A percentile compares a stretch with the other conserved stretches of the same genome.
These are phyloP conservation scores for Echeveria elegans DNA, from an alignment of 164 flowering plant genomes.

Conservation along the genomic window DNA sequence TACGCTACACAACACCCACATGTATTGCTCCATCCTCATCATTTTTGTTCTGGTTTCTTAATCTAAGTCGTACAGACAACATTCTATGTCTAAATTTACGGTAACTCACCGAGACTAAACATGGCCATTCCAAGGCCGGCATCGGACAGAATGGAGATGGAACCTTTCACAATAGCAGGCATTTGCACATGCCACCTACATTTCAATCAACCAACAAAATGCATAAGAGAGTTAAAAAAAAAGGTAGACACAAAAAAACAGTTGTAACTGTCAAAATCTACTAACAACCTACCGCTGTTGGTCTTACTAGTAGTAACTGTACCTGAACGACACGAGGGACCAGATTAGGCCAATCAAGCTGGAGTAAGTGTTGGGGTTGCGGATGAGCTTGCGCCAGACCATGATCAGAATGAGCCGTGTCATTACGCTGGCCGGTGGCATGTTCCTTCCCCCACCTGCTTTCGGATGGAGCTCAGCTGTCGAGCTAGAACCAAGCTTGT, in stretches of 20 bases:
- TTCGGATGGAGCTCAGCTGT: slow-evolving; percentile 25
- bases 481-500: slow-evolving; percentile 17
- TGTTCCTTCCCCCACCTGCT: slow-evolving; percentile 28
- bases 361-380: slow-evolving; percentile 79
- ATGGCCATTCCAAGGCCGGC: slow-evolving; percentile 84
- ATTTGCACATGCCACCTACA: slow-evolving; percentile 57
- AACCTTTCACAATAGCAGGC: slow-evolving; percentile 59
- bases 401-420: slow-evolving; percentile 67
- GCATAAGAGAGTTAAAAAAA: no score
- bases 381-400: slow-evolving; percentile 86
- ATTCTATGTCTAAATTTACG: neutral
- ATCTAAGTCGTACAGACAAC: neutral
- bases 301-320: no score
- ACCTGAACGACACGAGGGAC: slow-evolving; percentile 71
- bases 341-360: slow-evolving; percentile 57
- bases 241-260: slow-evolving; percentile 2
- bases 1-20: neutral
- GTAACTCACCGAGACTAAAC: slow-evolving; percentile 59
- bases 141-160: slow-evolving; percentile 58
- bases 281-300: no score
- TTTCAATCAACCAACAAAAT: no score
- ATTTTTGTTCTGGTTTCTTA: neutral
- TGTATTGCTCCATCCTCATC: neutral
- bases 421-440: slow-evolving; percentile 91
- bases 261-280: neutral